A percentile compares a stretch with the other conserved stretches of the same genome.
These are phyloP conservation scores for Panicum miliaceum DNA, from an alignment of 176 grass and related monocot species.

Conservation along the genomic window DNA sequence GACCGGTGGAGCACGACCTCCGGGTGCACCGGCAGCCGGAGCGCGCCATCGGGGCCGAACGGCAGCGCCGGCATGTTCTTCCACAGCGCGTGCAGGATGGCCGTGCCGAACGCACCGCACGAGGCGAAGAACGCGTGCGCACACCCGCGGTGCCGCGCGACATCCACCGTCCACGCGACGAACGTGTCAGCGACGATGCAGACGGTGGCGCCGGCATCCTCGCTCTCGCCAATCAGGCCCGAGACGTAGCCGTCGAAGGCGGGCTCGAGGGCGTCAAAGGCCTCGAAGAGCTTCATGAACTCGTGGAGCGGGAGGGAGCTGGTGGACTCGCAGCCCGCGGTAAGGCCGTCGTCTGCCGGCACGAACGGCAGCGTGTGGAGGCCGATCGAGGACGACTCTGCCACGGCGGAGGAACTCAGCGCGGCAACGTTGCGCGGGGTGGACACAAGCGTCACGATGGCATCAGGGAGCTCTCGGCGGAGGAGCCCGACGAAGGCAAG, in stretches of 20 bases:
- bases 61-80: neutral
- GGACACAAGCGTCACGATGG: slow-evolving; percentile 44
- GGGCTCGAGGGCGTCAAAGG: slow-evolving; percentile 41
- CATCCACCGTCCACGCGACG: slow-evolving; percentile 44
- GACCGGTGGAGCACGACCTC: neutral
- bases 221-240: neutral
- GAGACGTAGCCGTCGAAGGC: slow-evolving; percentile 50
- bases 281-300: slow-evolving; percentile 39
- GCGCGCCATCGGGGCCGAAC: neutral
- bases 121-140: slow-evolving; percentile 36
- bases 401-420: slow-evolving; percentile 9
- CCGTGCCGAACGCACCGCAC: slow-evolving; percentile 39
- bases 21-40: slow-evolving; percentile 1
- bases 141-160: slow-evolving; percentile 23
- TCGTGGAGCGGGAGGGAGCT: slow-evolving; percentile 45
- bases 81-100: neutral
- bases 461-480: neutral
- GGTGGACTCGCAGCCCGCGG: slow-evolving; percentile 36
- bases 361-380: slow-evolving; percentile 52
- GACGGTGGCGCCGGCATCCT: neutral
- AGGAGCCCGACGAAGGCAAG: slow-evolving; percentile 38
- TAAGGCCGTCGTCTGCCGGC: slow-evolving; percentile 50
- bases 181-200: slow-evolving; percentile 53
- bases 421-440: too few species aligned
- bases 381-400: neutral